Evolutionary conservation across 345 rosid species (phyloP).

Genomic region (Eutrema japonicum): DNA sequence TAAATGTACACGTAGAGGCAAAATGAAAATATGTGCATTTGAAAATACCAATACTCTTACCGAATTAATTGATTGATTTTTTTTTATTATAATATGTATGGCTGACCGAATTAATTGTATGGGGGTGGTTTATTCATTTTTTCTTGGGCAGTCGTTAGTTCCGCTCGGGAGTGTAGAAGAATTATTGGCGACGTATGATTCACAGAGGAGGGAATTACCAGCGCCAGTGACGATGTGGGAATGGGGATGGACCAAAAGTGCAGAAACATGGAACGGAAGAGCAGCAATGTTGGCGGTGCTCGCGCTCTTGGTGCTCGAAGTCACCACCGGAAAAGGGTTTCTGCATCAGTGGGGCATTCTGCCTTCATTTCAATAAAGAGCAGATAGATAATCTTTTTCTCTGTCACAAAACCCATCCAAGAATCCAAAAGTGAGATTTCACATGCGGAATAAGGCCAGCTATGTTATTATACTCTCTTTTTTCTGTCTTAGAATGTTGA

Average conservation of each 20-base stretch:
- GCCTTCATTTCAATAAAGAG: slow-evolving; percentile 57
- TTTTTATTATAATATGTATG: not conserved
- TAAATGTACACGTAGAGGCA: not conserved
- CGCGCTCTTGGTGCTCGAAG: slow-evolving; percentile 79
- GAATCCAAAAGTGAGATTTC: slow-evolving; percentile 11
- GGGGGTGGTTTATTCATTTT: not conserved
- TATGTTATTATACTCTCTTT: slow-evolving; percentile 21
- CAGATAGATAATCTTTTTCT: slow-evolving; percentile 16
- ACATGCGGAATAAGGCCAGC: slow-evolving; percentile 20
- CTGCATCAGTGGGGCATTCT: slow-evolving; percentile 92
- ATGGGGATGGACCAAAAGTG: slow-evolving; percentile 99
- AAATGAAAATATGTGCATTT: not conserved
- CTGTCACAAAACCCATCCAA: slow-evolving; percentile 21
- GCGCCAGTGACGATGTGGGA: slow-evolving; percentile 96
- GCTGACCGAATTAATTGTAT: not conserved
- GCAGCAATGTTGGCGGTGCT: slow-evolving; percentile 97
- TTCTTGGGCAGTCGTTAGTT: slow-evolving; percentile 75
- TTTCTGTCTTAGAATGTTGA: slow-evolving; percentile 15
- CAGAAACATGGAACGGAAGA: slow-evolving; percentile 98
- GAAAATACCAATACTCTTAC: not conserved
- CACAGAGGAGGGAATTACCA: slow-evolving; percentile 87
- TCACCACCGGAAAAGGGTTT: slow-evolving; percentile 92
- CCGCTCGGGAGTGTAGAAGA: slow-evolving; percentile 96
- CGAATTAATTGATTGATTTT: too few relatives aligned
- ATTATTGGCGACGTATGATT: slow-evolving; percentile 84